phyloP scores from a whole-genome alignment of 176 grass and related monocot genomes.

The Secale cereale region DNA sequence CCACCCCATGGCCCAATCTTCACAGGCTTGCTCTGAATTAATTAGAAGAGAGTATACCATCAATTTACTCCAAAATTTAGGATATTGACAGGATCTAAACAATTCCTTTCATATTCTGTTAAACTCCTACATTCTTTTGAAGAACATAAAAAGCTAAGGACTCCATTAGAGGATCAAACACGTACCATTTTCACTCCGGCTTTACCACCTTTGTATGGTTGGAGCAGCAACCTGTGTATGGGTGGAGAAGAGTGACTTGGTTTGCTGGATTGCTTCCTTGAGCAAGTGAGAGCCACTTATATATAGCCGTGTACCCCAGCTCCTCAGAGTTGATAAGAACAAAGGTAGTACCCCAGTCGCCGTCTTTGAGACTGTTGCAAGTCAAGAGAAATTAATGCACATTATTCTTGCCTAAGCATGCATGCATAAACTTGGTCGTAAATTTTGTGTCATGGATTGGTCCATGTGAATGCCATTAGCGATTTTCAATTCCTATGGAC shows the following conservation, averaged over 20 bases:
- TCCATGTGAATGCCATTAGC: too few species aligned
- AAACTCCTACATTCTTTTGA: too few species aligned
- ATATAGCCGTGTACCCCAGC: neutral
- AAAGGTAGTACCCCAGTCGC: neutral
- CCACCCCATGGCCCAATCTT: constrained; percentile 2
- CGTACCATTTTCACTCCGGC: neutral
- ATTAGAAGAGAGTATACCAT: neutral
- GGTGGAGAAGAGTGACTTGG: neutral
- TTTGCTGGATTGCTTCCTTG: neutral
- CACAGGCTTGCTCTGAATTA: neutral
- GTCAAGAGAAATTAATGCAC: too few species aligned
- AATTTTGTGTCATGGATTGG: neutral
- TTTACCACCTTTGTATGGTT: too few species aligned
- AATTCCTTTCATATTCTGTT: too few species aligned
- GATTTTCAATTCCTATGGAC: too few species aligned
- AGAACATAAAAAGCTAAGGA: too few species aligned
- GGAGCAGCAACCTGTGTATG: neutral
- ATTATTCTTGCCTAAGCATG: neutral
- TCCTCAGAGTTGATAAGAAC: neutral
- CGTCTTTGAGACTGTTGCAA: too few species aligned
- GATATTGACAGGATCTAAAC: too few species aligned
- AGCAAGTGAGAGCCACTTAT: neutral
- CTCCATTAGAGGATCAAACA: neutral
- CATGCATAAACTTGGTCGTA: neutral
- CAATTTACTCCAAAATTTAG: neutral